Base-by-base conservation (phyloP, 306 rosid genomes). In the Psophocarpus tetragonolobus region DNA sequence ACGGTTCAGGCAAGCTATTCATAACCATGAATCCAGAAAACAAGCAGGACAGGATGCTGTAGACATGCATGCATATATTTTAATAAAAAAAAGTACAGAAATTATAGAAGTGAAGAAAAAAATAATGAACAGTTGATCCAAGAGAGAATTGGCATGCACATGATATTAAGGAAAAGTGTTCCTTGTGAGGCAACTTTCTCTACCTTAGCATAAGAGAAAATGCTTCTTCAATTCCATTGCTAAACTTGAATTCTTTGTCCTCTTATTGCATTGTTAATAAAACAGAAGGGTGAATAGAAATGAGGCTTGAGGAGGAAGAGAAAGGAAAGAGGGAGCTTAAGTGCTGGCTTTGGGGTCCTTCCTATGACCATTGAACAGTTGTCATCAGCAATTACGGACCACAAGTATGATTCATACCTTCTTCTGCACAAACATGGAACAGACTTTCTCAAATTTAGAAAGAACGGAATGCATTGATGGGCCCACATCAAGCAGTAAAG, bases 401-500 rank as follows among this genome's bases (percentile, higher is more conserved):
- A 88, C 95, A 92, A 41, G 36, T 21, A 41, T 20, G 53, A 47
- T 11, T 36, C n/a, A 33, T 73, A 89, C 98, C 91, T 94, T 94
- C 86, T 92, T 94, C 82, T 82, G 85, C 0, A 84, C 78, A 36
- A 95, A 91, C 87, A 88, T 45, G 48, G 97, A 92, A 77, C 91
- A 89, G 44, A 87, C 90, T 65, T 82, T 94, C 87, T 95, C 92
- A 53, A 89, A 77, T 75, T 84, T 87, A 11, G 95, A 96, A 85
- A 95, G 86, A 88, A 82, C 81, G 17, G 44, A 21, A 84, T 92
- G 97, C 98, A 92, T 95, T 24, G 97, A 87, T 5, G 97, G 97
- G 1, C 98, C 94, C 71, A 92, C 97, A 86, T 95, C 97, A 82
- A 95, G 83, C 89, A 92, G 75, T 82, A 95, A 85, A 84, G 92